These are phyloP conservation scores for Metschnikowia cerradonensis DNA, from an alignment of 805 yeast genomes.

Conservation along the genomic window DNA sequence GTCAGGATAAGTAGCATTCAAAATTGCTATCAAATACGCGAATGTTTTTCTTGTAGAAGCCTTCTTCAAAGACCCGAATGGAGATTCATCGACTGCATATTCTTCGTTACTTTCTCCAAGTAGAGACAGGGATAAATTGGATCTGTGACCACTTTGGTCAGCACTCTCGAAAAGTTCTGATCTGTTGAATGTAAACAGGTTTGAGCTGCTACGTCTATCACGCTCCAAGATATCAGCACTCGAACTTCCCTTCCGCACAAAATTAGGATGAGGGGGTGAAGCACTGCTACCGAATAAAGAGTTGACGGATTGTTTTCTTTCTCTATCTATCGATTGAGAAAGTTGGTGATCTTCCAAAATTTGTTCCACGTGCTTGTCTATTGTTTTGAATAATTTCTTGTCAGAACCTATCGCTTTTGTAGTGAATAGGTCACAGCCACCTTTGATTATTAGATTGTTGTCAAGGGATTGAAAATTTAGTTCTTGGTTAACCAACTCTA, in stretches of 20 bases:
- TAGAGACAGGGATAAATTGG: constrained; percentile 11
- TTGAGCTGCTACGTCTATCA: constrained; percentile 26
- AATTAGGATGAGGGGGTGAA: constrained; percentile 24
- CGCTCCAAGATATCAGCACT: constrained; percentile 17
- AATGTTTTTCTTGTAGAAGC: constrained; percentile 85
- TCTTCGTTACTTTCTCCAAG: constrained; percentile 12
- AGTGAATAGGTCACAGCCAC: constrained; percentile 90
- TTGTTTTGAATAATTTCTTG: constrained; percentile 78
- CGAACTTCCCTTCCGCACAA: constrained; percentile 24
- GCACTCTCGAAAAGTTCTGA: constrained; percentile 8
- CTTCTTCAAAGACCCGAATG: constrained; percentile 89
- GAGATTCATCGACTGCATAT: constrained; percentile 45
- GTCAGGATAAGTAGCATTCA: constrained; percentile 92
- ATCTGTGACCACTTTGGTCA: constrained; percentile 3
- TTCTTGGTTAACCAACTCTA: constrained; percentile 86
- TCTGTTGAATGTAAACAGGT: constrained; percentile 23
- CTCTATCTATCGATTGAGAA: constrained; percentile 36
- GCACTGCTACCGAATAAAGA: constrained; percentile 38
- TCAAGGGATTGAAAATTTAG: constrained; percentile 45
- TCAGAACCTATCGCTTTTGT: constrained; percentile 92
- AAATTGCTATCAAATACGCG: constrained; percentile 83
- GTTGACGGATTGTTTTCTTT: constrained; percentile 33
- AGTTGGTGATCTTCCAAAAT: constrained; percentile 43
- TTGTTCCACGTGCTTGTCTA: constrained; percentile 74
- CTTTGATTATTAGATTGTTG: constrained; percentile 53